These are phyloP conservation scores for Corrigiola litoralis DNA, from an alignment of 179 eudicot genomes.

Conservation along the genomic window DNA sequence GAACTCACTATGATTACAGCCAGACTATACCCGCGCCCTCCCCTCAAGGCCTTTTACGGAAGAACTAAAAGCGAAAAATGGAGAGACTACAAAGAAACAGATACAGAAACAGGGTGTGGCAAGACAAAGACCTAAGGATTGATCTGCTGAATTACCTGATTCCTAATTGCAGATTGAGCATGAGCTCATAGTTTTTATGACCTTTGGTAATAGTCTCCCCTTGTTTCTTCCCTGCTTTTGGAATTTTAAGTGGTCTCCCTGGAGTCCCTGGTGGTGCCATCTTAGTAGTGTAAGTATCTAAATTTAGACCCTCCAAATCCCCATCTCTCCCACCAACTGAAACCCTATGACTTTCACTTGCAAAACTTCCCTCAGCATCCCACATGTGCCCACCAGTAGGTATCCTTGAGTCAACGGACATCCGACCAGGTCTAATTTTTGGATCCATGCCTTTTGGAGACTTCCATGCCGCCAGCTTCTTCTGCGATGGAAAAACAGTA, in stretches of 20 bases:
- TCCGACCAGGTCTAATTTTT: constrained; percentile 53
- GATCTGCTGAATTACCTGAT: constrained; percentile 60
- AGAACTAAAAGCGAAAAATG: no score
- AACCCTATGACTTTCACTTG: constrained; percentile 33
- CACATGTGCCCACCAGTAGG: constrained; percentile 15
- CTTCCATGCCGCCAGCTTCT: constrained; percentile 49
- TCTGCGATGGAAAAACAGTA: constrained; percentile 62
- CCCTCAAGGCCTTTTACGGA: no score
- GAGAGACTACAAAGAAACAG: no score
- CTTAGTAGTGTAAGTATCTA: constrained; percentile 24
- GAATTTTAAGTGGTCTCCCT: constrained; percentile 37
- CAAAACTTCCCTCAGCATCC: constrained; percentile 28
- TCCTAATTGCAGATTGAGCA: constrained; percentile 94
- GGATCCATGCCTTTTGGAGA: constrained; percentile 39
- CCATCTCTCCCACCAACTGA: constrained; percentile 39
- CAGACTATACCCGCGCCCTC: no score
- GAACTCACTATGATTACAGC: no score
- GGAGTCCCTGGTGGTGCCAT: constrained; percentile 22
- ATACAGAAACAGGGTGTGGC: no score
- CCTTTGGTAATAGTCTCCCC: constrained; percentile 76
- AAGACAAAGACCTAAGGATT: no score
- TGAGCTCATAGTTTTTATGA: constrained; percentile 87
- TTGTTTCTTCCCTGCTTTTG: constrained; percentile 50
- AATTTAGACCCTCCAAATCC: constrained; percentile 32
- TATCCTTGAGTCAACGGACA: constrained; percentile 58